Percentiles rank a stretch among this genome's conserved stretches.
Conservation (phyloP, 148 eudicot species). For the Salicornia ramosissima region DNA sequence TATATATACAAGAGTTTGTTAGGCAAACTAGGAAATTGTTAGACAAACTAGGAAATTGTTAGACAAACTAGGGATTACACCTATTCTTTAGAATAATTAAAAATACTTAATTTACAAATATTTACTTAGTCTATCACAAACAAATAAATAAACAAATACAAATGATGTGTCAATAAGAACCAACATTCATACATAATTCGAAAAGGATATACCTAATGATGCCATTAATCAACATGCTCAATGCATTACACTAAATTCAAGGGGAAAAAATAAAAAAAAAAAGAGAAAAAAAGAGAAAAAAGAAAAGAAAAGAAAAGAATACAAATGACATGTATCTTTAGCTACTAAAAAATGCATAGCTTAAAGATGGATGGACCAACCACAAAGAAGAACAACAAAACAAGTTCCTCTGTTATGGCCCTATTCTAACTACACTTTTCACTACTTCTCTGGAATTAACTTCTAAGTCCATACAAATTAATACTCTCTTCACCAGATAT, state of each 20-base stretch:
- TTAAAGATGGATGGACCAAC: conserved; percentile 27
- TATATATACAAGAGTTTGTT: too few species aligned
- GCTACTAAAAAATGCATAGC: conserved; percentile 43
- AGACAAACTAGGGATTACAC: too few species aligned
- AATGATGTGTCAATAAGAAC: neutral
- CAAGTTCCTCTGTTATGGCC: conserved; percentile 14
- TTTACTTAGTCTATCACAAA: too few species aligned
- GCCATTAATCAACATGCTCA: neutral
- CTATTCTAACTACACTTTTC: conserved; percentile 1
- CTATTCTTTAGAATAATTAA: neutral
- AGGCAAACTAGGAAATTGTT: too few species aligned
- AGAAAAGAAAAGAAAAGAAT: neutral
- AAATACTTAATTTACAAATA: too few species aligned
- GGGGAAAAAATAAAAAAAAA: neutral
- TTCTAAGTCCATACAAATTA: neutral
- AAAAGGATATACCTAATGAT: neutral
- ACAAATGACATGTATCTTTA: conserved; percentile 20
- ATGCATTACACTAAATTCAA: neutral
- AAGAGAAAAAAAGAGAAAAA: neutral
- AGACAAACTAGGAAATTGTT: too few species aligned
- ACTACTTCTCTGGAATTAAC: neutral
- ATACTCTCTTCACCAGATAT: neutral
- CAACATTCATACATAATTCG: conserved; percentile 3
- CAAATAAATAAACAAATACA: neutral
- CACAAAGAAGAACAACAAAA: conserved; percentile 9